Evolutionary conservation across 305 asterid species (phyloP), one percentile per base, ranked within the genome.

Genomic region (Solanum hybrid): DNA sequence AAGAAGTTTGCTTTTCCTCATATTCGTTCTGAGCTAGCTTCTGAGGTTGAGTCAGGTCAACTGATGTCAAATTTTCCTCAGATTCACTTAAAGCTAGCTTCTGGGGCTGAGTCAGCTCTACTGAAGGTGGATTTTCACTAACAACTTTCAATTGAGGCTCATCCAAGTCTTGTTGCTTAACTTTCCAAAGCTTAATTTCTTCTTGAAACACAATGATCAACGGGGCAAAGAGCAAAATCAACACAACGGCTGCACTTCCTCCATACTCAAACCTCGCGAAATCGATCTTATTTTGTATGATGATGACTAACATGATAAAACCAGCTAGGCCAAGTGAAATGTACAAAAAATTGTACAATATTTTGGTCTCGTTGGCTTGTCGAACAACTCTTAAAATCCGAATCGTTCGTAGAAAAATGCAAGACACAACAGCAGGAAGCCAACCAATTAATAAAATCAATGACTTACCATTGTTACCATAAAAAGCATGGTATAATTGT

Each of bases 291-390:
- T 91, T 94, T 78, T 95, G 97, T 8, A 93, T 16, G 34, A 94
- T 88, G 35, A 94, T 95, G 6, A 94, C 71, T 26, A 92, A 11
- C 97, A 94, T 93, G 16, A 95, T 79, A 34, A 94, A 94, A 13
- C 96, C 92, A 2, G 95, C 96, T 3, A 95, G 89, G n/a, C 94
- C 90, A 10, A 95, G 93, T 0, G 98, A 92, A 24, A 91, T 73
- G 75, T 91, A 94, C 51, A 94, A 92, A 18, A 95, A 83, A 2
- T 86, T 77, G 61, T 94, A 94, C 81, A 95, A 94, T 39, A 94
- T 85, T 33, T 91, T 89, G 74, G 92, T 83, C 91, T 94, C 98
- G 20, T 90, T 92, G 2, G 84, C 91, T 36, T 91, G 93, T 12
- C 91, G 80, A 36, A 77, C 90, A 2, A 82, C 91, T 26, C 90